Evolutionary conservation across 371 early-diverging fungal genomes (phyloP).

Genomic region (Dinochytrium kinnereticum): DNA sequence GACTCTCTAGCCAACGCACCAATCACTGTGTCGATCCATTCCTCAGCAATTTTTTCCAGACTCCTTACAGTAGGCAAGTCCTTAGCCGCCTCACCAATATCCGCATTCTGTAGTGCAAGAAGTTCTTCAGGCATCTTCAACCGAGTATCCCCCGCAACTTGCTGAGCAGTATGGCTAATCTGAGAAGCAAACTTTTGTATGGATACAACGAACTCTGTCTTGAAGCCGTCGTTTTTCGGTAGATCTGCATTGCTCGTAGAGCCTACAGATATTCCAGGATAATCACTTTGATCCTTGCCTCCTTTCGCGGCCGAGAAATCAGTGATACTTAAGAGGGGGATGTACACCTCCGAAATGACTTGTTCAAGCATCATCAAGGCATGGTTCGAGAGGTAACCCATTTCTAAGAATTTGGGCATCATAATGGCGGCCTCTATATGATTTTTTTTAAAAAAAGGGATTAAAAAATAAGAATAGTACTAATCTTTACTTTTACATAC

Average conservation of each 20-base stretch:
- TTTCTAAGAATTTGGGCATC: conserved; percentile 47
- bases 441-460: conserved; percentile 5
- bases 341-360: conserved; percentile 55
- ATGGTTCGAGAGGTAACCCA: conserved; percentile 58
- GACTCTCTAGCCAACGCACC: conserved; percentile 50
- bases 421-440: conserved; percentile 37
- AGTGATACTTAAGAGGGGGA: conserved; percentile 53
- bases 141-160: conserved; percentile 58
- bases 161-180: conserved; percentile 59
- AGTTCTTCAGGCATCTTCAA: conserved; percentile 57
- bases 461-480: no score
- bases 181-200: conserved; percentile 59
- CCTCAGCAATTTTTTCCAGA: conserved; percentile 56
- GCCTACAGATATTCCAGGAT: conserved; percentile 11
- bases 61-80: conserved; percentile 39
- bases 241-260: conserved; percentile 15
- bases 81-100: conserved; percentile 38
- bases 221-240: conserved; percentile 39
- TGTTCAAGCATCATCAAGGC: conserved; percentile 60
- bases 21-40: conserved; percentile 59
- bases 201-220: conserved; percentile 50
- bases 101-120: conserved; percentile 29
- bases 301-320: conserved; percentile 25
- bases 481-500: conserved; percentile 32
- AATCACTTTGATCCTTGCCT: conserved; percentile 5